A percentile compares a stretch with the other conserved stretches of the same genome.
Evolutionary conservation across 2,329 filamentous ascomycete species (phyloP).

Genomic region (Eutypella sp.): DNA sequence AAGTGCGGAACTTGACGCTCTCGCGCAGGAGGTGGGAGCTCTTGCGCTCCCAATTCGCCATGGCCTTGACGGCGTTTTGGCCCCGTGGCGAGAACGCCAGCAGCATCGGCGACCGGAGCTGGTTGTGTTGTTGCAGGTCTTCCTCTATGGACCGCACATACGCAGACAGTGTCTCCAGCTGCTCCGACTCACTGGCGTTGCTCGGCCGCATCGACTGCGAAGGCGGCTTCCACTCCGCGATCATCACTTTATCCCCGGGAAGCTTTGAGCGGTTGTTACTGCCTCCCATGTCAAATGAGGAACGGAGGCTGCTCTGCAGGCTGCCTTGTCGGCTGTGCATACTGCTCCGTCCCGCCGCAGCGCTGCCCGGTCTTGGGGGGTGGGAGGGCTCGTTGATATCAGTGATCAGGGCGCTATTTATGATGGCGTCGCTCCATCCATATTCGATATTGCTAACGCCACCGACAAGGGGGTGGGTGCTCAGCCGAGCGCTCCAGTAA

Average conservation of each 20-base stretch:
- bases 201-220: constrained; percentile 86
- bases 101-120: constrained; percentile 79
- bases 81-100: constrained; percentile 84
- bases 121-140: constrained; percentile 82
- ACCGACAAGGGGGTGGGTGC: constrained; percentile 86
- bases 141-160: constrained; percentile 85
- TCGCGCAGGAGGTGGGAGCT: constrained; percentile 85
- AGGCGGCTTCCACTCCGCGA: constrained; percentile 86
- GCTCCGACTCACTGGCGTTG: constrained; percentile 71
- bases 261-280: constrained; percentile 56
- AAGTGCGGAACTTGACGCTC: constrained; percentile 95
- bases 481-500: constrained; percentile 94
- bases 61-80: constrained; percentile 73
- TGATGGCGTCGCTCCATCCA: constrained; percentile 84
- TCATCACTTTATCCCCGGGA: constrained; percentile 76
- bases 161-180: constrained; percentile 65
- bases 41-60: constrained; percentile 97
- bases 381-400: constrained; percentile 44
- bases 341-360: constrained; percentile 39
- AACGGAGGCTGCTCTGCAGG: constrained; percentile 41
- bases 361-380: constrained; percentile 47
- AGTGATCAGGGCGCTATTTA: constrained; percentile 54
- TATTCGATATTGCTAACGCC: constrained; percentile 97
- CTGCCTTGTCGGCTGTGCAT: constrained; percentile 39
- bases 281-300: constrained; percentile 61